Evolutionary conservation across 257 asterid genomes (phyloP).

Genomic region (Gynochthodes officinalis): DNA sequence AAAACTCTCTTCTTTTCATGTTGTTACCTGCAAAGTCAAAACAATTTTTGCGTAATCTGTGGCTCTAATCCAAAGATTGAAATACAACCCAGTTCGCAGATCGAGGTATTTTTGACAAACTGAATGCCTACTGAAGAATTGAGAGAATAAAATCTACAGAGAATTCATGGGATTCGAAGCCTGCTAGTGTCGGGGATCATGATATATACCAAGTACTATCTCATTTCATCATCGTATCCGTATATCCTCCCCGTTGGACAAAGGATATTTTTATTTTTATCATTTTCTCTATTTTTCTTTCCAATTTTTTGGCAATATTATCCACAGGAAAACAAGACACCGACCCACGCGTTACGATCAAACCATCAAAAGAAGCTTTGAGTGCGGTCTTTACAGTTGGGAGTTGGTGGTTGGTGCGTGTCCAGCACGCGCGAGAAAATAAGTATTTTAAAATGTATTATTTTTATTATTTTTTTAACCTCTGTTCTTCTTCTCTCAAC

Average conservation of each 20-base stretch:
- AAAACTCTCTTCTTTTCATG: constrained; percentile 22
- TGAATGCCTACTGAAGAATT: constrained; percentile 33
- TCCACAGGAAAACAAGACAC: constrained; percentile 16
- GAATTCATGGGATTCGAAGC: constrained; percentile 36
- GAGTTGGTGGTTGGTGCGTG: constrained; percentile 48
- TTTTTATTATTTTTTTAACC: background rate
- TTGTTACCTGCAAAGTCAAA: constrained; percentile 42
- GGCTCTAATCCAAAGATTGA: constrained; percentile 39
- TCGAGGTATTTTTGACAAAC: constrained; percentile 22
- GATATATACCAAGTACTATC: background rate
- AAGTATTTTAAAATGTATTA: no score
- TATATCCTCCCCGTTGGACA: no score
- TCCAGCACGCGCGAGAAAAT: constrained; percentile 36
- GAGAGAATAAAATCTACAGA: constrained; percentile 35
- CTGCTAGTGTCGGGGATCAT: background rate
- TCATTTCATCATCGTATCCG: constrained; percentile 3
- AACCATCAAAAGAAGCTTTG: constrained; percentile 38
- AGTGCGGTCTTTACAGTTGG: constrained; percentile 55
- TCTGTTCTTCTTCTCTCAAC: no score
- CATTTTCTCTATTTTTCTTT: background rate
- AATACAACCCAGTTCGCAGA: constrained; percentile 31
- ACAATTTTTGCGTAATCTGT: constrained; percentile 26
- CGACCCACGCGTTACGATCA: constrained; percentile 39
- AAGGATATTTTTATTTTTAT: background rate
- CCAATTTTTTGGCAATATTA: constrained; percentile 14